phyloP scores from a whole-genome alignment of 73 alveolate genomes.

The Stentor roeselii region DNA sequence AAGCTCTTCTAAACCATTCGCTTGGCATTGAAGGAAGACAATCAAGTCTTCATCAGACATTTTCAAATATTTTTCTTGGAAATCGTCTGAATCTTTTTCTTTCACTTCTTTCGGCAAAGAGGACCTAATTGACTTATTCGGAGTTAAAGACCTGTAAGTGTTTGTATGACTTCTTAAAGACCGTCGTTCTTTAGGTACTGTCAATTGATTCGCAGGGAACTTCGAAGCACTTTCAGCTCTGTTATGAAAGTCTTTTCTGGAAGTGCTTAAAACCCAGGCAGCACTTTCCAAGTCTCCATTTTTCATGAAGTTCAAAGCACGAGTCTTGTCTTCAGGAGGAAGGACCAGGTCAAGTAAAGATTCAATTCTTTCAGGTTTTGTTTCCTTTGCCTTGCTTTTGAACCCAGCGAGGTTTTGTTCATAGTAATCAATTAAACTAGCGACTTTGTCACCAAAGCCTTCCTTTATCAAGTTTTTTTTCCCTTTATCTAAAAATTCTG shows the following conservation, averaged over 20 bases:
- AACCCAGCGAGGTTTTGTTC: background rate
- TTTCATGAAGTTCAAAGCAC: background rate
- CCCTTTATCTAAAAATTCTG: background rate
- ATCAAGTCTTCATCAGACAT: background rate
- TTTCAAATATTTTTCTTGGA: background rate
- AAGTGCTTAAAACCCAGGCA: background rate
- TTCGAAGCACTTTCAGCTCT: too few species aligned
- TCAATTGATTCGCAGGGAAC: background rate
- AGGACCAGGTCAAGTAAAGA: background rate
- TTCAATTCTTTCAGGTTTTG: background rate
- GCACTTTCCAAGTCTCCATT: conserved; percentile 3
- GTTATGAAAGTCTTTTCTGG: background rate
- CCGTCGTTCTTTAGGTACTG: background rate
- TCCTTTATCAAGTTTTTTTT: too few species aligned
- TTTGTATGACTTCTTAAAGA: background rate
- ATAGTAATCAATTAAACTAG: background rate
- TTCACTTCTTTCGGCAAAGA: background rate
- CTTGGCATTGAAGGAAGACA: background rate
- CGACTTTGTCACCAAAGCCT: background rate
- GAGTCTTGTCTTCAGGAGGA: background rate
- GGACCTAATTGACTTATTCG: background rate
- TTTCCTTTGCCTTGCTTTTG: background rate
- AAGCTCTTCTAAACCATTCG: background rate
- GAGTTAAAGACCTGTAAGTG: background rate
- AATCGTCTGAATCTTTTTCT: background rate